A percentile compares a stretch with the other conserved stretches of the same genome.
phyloP scores from a whole-genome alignment of 768 basidiomycete genomes.

The Boletus vinaceobasis region DNA sequence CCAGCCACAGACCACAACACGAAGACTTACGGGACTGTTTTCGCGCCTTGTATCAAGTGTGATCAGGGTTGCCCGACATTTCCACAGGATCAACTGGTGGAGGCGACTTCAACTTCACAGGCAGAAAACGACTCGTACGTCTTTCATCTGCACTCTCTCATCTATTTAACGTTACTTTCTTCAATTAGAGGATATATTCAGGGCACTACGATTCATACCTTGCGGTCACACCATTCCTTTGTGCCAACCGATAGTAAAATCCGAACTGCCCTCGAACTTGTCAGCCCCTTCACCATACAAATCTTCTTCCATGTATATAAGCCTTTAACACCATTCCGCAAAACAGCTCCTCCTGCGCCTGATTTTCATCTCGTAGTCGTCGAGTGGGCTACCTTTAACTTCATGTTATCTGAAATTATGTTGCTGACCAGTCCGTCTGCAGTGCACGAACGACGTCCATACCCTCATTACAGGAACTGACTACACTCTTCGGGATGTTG shows the following conservation, averaged over 20 bases:
- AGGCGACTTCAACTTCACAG: constrained; percentile 50
- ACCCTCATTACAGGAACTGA: constrained; percentile 77
- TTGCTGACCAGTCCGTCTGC: too few species aligned
- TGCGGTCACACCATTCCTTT: constrained; percentile 52
- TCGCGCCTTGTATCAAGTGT: constrained; percentile 5
- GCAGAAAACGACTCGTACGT: constrained; percentile 54
- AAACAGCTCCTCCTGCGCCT: constrained; percentile 69
- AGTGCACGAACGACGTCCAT: constrained; percentile 83
- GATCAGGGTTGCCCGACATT: constrained; percentile 1
- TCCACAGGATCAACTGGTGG: constrained; percentile 55
- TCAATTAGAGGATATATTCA: constrained; percentile 60
- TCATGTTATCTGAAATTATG: background rate
- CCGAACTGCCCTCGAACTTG: background rate
- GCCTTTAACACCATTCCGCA: constrained; percentile 81
- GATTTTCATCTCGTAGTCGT: constrained; percentile 87
- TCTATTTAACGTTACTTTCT: background rate
- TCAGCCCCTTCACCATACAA: constrained; percentile 40
- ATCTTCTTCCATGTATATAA: constrained; percentile 92
- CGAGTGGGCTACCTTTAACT: constrained; percentile 51
- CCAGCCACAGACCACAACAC: background rate
- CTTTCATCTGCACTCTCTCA: background rate
- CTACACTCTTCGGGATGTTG: constrained; percentile 63
- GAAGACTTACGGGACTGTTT: constrained; percentile 11
- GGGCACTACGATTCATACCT: constrained; percentile 67
- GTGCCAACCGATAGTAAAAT: constrained; percentile 26